These are phyloP conservation scores for Cyclotella atomus DNA, from an alignment of 108 stramenopile species.

Conservation along the genomic window DNA sequence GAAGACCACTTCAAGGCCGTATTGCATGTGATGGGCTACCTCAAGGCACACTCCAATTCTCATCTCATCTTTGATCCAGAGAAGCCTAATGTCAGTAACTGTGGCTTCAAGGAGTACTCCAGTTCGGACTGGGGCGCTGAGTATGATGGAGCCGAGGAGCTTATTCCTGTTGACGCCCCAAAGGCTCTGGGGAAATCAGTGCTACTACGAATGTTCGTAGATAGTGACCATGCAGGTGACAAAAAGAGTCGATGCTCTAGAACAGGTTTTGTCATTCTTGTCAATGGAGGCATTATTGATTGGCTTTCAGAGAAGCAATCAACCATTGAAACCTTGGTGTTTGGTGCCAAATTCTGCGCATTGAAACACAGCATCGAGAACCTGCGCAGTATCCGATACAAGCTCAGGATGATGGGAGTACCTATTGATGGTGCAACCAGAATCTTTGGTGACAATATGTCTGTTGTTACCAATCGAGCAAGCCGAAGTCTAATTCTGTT, in stretches of 20 bases:
- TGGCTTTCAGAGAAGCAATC: constrained; percentile 39
- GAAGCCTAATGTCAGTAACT: constrained; percentile 4
- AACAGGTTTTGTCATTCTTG: constrained; percentile 28
- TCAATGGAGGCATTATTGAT: constrained; percentile 18
- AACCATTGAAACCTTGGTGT: constrained; percentile 31
- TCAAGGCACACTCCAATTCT: constrained; percentile 22
- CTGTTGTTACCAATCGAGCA: constrained; percentile 4
- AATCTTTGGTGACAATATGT: constrained; percentile 27
- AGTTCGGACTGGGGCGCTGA: constrained; percentile 1
- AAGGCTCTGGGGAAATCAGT: constrained; percentile 14
- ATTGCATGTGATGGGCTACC: constrained; percentile 40
- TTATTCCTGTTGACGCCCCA: constrained; percentile 26
- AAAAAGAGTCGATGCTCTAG: constrained; percentile 21
- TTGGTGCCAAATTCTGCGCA: neutral
- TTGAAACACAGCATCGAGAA: constrained; percentile 28
- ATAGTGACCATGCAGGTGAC: constrained; percentile 46
- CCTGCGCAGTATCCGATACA: constrained; percentile 43
- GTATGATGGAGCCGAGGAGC: constrained; percentile 12
- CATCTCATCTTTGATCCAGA: constrained; percentile 47
- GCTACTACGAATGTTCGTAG: constrained; percentile 11
- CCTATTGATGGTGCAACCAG: constrained; percentile 30
- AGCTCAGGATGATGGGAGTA: constrained; percentile 46
- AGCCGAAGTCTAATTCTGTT: constrained; percentile 51
- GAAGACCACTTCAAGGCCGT: constrained; percentile 52
- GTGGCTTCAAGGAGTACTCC: neutral